phyloP scores from a whole-genome alignment of 1,139 yeast genomes.

The Kodamaea ohmeri region DNA sequence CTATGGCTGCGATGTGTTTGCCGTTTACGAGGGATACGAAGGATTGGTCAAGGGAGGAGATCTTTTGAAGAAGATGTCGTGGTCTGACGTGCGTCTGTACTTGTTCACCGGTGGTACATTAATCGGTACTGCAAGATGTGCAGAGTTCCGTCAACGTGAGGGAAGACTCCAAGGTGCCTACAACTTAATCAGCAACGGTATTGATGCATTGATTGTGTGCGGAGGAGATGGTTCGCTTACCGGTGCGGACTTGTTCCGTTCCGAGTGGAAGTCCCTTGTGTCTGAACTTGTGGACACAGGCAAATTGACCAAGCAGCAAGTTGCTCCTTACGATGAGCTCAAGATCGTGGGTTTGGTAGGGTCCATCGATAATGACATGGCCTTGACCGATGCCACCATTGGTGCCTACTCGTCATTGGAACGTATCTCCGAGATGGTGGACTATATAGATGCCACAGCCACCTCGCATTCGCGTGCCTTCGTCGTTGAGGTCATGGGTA shows the following conservation, averaged over 20 bases:
- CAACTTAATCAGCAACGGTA: slow-evolving; percentile 67
- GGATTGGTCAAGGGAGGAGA: slow-evolving; percentile 74
- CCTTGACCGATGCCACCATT: slow-evolving; percentile 77
- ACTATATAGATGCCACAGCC: slow-evolving; percentile 82
- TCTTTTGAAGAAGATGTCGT: slow-evolving; percentile 60
- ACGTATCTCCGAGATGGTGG: slow-evolving; percentile 74
- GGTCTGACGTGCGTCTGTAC: slow-evolving; percentile 79
- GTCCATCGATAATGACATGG: slow-evolving; percentile 82
- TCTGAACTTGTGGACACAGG: slow-evolving; percentile 54
- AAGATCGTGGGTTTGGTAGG: slow-evolving; percentile 80
- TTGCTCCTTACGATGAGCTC: slow-evolving; percentile 52
- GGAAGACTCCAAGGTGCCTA: slow-evolving; percentile 69
- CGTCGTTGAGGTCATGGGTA: slow-evolving; percentile 86
- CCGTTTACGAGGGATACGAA: slow-evolving; percentile 74
- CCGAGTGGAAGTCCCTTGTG: slow-evolving; percentile 76
- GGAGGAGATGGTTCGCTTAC: slow-evolving; percentile 88
- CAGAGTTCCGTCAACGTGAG: slow-evolving; percentile 62
- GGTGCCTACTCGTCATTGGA: slow-evolving; percentile 79
- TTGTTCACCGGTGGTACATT: slow-evolving; percentile 75
- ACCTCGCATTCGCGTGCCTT: slow-evolving; percentile 81
- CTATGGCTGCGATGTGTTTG: slow-evolving; percentile 69
- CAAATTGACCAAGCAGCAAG: slow-evolving; percentile 50
- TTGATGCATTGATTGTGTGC: slow-evolving; percentile 76
- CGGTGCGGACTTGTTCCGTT: slow-evolving; percentile 76
- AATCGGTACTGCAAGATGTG: slow-evolving; percentile 78